These are phyloP conservation scores for Clarireedia paspali DNA, from an alignment of 2,329 filamentous ascomycete species.

Conservation along the genomic window DNA sequence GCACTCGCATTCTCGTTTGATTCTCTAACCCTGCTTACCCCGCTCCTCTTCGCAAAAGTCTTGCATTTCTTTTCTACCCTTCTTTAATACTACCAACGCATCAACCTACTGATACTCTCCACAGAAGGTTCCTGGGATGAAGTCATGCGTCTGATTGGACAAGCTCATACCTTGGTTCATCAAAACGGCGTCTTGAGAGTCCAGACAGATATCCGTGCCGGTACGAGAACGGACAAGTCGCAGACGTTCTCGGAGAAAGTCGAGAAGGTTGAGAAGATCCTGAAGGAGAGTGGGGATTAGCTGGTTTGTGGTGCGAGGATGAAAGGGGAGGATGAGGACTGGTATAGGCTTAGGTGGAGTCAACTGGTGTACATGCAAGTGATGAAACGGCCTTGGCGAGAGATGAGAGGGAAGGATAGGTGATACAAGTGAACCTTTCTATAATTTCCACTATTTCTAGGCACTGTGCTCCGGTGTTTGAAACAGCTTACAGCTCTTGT, in stretches of 20 bases:
- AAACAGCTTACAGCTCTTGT: too few relatives aligned
- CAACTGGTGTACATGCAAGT: too few relatives aligned
- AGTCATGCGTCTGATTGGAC: slow-evolving; percentile 78
- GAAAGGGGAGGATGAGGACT: neutral
- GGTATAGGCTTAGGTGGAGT: too few relatives aligned
- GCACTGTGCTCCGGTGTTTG: too few relatives aligned
- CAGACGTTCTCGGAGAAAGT: slow-evolving; percentile 29
- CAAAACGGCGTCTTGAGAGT: slow-evolving; percentile 70
- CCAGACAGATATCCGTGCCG: slow-evolving; percentile 82
- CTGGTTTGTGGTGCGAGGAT: neutral
- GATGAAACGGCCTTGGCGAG: too few relatives aligned
- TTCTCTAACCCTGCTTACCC: neutral
- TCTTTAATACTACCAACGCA: neutral
- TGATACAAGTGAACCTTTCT: too few relatives aligned
- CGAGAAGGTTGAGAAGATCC: slow-evolving; percentile 25
- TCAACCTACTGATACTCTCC: neutral
- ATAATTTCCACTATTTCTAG: too few relatives aligned
- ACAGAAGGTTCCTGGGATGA: slow-evolving; percentile 86
- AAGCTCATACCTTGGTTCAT: slow-evolving; percentile 74
- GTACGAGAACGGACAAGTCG: slow-evolving; percentile 41
- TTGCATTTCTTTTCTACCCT: neutral
- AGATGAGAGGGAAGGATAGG: too few relatives aligned
- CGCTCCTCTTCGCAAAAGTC: neutral
- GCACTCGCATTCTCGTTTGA: neutral
- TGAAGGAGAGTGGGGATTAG: slow-evolving; percentile 18